phyloP scores from a whole-genome alignment of 352 stramenopile genomes.

The Phytophthora lateralis region DNA sequence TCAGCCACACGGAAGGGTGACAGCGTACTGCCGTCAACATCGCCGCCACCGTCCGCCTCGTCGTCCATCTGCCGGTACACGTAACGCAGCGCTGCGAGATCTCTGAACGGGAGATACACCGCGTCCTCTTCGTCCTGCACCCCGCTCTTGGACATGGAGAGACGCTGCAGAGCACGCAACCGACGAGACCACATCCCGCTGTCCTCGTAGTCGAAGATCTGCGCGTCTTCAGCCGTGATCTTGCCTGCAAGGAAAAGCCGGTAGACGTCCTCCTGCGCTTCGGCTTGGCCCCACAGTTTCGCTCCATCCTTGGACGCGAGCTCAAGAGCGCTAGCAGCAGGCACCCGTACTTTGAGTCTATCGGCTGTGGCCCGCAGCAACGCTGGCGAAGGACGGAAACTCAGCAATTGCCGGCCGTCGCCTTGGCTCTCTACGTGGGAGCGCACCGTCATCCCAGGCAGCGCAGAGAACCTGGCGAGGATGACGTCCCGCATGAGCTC shows the following conservation, averaged over 20 bases:
- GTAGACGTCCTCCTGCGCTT: conserved; percentile 71
- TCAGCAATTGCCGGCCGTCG: conserved; percentile 42
- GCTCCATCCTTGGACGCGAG: conserved; percentile 37
- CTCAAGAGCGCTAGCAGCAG: conserved; percentile 57
- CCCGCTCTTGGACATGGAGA: conserved; percentile 27
- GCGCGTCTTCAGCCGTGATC: conserved; percentile 59
- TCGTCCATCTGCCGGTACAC: conserved; percentile 74
- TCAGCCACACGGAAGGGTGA: conserved; percentile 77
- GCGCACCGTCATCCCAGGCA: conserved; percentile 41
- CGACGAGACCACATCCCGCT: conserved; percentile 69
- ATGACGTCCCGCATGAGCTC: conserved; percentile 75
- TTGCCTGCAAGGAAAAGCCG: conserved; percentile 73
- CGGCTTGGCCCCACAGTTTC: conserved; percentile 40
- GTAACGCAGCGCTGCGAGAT: conserved; percentile 61
- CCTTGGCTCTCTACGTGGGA: conserved; percentile 9
- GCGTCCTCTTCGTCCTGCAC: conserved; percentile 10
- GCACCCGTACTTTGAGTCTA: conserved; percentile 44
- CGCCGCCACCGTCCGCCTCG: conserved; percentile 18
- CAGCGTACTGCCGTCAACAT: conserved; percentile 24
- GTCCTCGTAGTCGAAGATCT: conserved; percentile 68
- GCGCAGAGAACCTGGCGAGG: conserved; percentile 61
- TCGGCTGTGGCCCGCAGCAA: conserved; percentile 59
- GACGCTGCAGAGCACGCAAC: conserved; percentile 54
- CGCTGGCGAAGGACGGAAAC: conserved; percentile 50
- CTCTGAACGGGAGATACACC: conserved; percentile 56